Evolutionary conservation across 495 filamentous ascomycete species (phyloP).

Genomic region (Aspergillus avenaceus): DNA sequence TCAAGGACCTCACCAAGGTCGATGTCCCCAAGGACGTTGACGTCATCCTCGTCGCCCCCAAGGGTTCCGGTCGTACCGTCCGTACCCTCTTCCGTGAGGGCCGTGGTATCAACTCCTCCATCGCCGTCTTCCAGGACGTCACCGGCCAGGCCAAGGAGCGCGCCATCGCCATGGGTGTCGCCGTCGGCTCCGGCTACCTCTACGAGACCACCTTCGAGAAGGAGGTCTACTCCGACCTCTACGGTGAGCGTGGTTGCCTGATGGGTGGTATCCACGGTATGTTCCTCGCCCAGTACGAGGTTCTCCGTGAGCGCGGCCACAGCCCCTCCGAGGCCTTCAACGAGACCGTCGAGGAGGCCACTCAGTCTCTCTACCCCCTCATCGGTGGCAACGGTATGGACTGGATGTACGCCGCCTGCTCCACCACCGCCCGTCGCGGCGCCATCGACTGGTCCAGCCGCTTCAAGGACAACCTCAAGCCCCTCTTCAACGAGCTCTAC

Average conservation of each 20-base stretch:
- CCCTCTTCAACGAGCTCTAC: conserved; percentile 95
- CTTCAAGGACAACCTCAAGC: conserved; percentile 97
- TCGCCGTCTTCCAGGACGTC: conserved; percentile 97
- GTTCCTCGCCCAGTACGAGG: conserved; percentile 99
- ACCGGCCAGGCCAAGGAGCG: conserved; percentile 98
- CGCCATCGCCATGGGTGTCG: conserved; percentile 94
- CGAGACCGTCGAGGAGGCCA: conserved; percentile 99
- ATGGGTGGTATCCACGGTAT: conserved; percentile 99
- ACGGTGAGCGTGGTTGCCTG: conserved; percentile 98
- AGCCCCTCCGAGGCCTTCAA: conserved; percentile 98
- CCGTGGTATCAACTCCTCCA: conserved; percentile 98
- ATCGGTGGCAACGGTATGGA: conserved; percentile 98
- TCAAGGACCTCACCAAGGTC: conserved; percentile 99
- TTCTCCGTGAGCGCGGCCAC: conserved; percentile 97
- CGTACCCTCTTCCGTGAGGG: conserved; percentile 96
- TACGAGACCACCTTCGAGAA: conserved; percentile 99
- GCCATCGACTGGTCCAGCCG: conserved; percentile 95
- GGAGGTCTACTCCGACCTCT: conserved; percentile 98
- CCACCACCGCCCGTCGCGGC: conserved; percentile 94
- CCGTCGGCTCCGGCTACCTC: conserved; percentile 93
- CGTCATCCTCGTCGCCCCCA: conserved; percentile 98
- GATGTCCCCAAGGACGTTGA: conserved; percentile 92
- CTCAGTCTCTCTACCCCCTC: conserved; percentile 93
- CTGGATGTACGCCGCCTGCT: conserved; percentile 99
- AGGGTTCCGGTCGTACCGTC: conserved; percentile 97